These are phyloP conservation scores for Osmanthus fragrans DNA, from an alignment of 257 asterid genomes.

Conservation along the genomic window DNA sequence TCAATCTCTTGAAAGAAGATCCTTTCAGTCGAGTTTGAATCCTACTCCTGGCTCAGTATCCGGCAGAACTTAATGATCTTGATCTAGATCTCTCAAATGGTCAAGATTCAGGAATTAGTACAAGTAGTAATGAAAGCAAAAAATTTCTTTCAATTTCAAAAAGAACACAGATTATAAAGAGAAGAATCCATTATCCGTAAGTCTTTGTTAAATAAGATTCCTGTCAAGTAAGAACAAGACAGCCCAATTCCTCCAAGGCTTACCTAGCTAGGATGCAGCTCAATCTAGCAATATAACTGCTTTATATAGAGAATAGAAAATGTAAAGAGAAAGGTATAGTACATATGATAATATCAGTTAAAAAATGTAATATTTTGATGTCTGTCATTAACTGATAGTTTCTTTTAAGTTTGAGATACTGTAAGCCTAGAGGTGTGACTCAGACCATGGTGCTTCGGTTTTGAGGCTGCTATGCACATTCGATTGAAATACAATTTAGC, in stretches of 20 bases:
- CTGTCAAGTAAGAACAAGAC: constrained; percentile 47
- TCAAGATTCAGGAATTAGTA: neutral
- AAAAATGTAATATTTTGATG: constrained; percentile 28
- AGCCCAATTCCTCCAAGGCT: constrained; percentile 33
- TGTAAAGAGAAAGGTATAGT: constrained; percentile 40
- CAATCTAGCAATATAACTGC: constrained; percentile 21
- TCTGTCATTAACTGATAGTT: constrained; percentile 24
- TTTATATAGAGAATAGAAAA: constrained; percentile 30
- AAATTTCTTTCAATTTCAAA: no score
- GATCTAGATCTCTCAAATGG: neutral
- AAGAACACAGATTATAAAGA: neutral
- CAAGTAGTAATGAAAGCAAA: no score
- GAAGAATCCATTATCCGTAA: neutral
- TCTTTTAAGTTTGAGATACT: constrained; percentile 20
- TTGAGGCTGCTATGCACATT: neutral
- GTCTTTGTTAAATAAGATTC: constrained; percentile 27
- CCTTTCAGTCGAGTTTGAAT: neutral
- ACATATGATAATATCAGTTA: constrained; percentile 31
- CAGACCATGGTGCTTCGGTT: neutral
- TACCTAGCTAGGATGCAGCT: constrained; percentile 36
- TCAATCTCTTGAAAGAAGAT: neutral
- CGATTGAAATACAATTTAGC: neutral
- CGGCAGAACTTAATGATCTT: neutral
- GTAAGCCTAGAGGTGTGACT: neutral
- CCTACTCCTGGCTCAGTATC: no score